Evolutionary conservation across 2,329 filamentous ascomycete species (phyloP), one percentile per base, ranked within the genome.

Genomic region (Talaromyces verruculosus): DNA sequence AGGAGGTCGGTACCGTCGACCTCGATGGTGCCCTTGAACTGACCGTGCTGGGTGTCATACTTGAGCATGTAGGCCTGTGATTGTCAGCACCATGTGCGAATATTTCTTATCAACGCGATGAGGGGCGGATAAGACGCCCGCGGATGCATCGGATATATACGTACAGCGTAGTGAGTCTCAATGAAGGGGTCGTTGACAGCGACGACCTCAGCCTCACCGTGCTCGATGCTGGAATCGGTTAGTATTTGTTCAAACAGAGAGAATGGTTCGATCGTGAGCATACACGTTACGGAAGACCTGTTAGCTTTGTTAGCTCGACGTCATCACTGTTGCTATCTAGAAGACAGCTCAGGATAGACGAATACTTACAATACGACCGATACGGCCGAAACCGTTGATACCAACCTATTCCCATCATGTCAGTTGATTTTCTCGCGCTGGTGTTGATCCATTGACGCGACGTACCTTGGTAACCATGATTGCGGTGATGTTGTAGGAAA

Each of bases 181-280:
- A 99, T 98, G 90, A 99, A 98, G 76, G 95, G 95, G 83, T 98
- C 95, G 88, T 99, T 98, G 85, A 97, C 92, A 76, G 95, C 94
- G 77, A 97, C 92, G 77, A 99, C 87, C 77, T 97, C 87, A 79
- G 98, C 91, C 68, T 96, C 91, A 76, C 87, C 83, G 84, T 94
- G 91, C 88, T 96, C 90, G 80, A 96, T 81, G 77, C 88, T 89
- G 75, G 69, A 11, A 7, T 19, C 8, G 25, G 57, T 67, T 28
- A 64, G 57, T 47, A 45, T 33, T 10, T 30, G 17, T 19, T 19
- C 25, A 58, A 22, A 15, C 15, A 63, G 17, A 25, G 28, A 19
- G 15, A 45, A 25, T 41, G 37, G 22, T 13, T 28, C 47, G 55
- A 49, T 25, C 33, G 11, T 47, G 25, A 55, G 87, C 87, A 81